Conservation (phyloP, 495 filamentous ascomycete genomes). For the Bombardia bombarda region DNA sequence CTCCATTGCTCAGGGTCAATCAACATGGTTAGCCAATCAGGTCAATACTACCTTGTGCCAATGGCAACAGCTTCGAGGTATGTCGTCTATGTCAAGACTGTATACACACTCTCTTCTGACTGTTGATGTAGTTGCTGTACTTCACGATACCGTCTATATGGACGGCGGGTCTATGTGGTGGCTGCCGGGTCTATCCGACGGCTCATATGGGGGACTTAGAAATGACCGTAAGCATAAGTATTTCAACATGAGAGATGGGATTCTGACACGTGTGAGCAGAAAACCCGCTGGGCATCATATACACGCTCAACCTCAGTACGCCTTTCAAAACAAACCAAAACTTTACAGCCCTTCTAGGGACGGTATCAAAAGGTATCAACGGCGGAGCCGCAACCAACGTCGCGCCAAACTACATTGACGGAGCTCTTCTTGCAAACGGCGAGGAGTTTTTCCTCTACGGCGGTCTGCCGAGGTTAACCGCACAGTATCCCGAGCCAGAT, state of each 20-base stretch:
- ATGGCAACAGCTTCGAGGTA: slow-evolving; percentile 49
- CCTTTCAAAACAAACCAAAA: slow-evolving; percentile 50
- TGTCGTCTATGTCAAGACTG: slow-evolving; percentile 1
- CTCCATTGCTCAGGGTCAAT: slow-evolving; percentile 21
- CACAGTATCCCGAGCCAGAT: slow-evolving; percentile 19
- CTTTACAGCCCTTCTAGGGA: slow-evolving; percentile 41
- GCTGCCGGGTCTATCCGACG: slow-evolving; percentile 34
- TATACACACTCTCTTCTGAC: slow-evolving; percentile 19
- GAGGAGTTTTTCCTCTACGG: slow-evolving; percentile 50
- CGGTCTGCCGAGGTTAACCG: slow-evolving; percentile 25
- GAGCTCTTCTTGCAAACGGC: slow-evolving; percentile 59
- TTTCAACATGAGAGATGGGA: neutral
- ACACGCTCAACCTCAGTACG: slow-evolving; percentile 49
- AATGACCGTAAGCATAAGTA: slow-evolving; percentile 28
- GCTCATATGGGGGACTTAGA: slow-evolving; percentile 6
- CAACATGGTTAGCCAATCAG: slow-evolving; percentile 31
- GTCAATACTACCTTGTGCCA: slow-evolving; percentile 49
- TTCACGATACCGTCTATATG: slow-evolving; percentile 60
- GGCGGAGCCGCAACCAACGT: slow-evolving; percentile 44
- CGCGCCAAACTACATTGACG: slow-evolving; percentile 52
- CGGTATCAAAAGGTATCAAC: slow-evolving; percentile 31
- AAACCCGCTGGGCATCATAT: slow-evolving; percentile 41
- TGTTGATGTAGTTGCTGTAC: slow-evolving; percentile 52
- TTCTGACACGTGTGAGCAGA: slow-evolving; percentile 14
- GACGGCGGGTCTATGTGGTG: slow-evolving; percentile 56